Conservation (phyloP, 495 filamentous ascomycete species). For the Trichoderma parareesei region DNA sequence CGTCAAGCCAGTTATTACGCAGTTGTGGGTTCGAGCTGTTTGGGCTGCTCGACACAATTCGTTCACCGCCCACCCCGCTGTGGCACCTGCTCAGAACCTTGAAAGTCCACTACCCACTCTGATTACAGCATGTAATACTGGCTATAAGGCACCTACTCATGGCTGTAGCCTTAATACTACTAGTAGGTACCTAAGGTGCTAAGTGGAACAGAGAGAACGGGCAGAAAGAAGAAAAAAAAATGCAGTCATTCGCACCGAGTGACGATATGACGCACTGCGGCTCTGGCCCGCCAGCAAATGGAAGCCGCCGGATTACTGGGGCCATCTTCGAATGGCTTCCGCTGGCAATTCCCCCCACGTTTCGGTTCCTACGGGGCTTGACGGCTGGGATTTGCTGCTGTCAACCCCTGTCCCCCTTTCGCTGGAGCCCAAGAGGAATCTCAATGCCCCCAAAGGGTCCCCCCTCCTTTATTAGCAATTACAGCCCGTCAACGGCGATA, state of each 20-base stretch:
- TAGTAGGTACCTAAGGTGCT: too few species aligned
- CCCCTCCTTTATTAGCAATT: not conserved
- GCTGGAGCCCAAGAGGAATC: not conserved
- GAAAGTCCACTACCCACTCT: too few species aligned
- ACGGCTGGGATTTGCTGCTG: not conserved
- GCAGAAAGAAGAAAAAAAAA: not conserved
- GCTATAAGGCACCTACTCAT: too few species aligned
- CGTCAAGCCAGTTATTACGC: slow-evolving; percentile 7
- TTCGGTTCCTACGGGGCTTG: not conserved
- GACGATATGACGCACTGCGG: slow-evolving; percentile 7
- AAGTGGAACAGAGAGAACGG: not conserved
- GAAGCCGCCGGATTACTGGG: too few species aligned
- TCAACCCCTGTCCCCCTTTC: not conserved
- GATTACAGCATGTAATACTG: too few species aligned
- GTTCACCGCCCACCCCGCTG: slow-evolving; percentile 9
- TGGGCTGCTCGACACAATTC: not conserved
- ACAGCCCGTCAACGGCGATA: too few species aligned
- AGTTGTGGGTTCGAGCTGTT: slow-evolving; percentile 4
- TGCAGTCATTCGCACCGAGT: not conserved
- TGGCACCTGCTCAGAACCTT: not conserved
- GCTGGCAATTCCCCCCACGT: not conserved
- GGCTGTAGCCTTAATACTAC: too few species aligned
- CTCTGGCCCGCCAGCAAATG: not conserved
- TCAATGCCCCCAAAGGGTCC: not conserved
- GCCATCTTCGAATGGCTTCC: too few species aligned